Evolutionary conservation across 257 asterid species (phyloP).

Genomic region (Orobanche coerulescens): DNA sequence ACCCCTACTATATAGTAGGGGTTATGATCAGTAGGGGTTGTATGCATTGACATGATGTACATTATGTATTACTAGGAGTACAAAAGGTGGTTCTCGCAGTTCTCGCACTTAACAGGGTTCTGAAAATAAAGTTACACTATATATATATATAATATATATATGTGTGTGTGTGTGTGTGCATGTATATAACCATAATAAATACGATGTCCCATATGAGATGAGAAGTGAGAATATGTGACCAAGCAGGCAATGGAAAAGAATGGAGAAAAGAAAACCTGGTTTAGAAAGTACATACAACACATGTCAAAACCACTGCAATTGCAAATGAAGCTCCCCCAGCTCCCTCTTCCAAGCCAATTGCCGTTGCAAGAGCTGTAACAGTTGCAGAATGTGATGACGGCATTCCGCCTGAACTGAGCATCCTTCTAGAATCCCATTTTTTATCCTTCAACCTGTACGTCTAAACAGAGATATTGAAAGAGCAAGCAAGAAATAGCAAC

Average conservation of each 20-base stretch:
- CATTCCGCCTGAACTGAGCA: conserved; percentile 98
- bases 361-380: conserved; percentile 74
- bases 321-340: conserved; percentile 68
- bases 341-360: conserved; percentile 80
- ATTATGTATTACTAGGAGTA: too few species aligned
- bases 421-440: conserved; percentile 85
- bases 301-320: conserved; percentile 87
- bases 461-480: conserved; percentile 39
- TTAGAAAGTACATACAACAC: conserved; percentile 91
- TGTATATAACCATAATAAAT: not conserved
- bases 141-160: too few species aligned
- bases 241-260: conserved; percentile 31
- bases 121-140: too few species aligned
- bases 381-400: conserved; percentile 97
- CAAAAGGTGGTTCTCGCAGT: too few species aligned
- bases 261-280: conserved; percentile 56
- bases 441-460: conserved; percentile 85
- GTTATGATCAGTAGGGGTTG: too few species aligned
- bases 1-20: too few species aligned
- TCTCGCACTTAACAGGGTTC: too few species aligned
- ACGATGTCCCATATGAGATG: conserved; percentile 9
- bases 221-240: conserved; percentile 22
- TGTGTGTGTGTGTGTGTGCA: too few species aligned
- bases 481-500: conserved; percentile 34
- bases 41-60: too few species aligned